phyloP scores from a whole-genome alignment of 1,284 basidiomycete genomes.

The Melampsora larici-populina region DNA sequence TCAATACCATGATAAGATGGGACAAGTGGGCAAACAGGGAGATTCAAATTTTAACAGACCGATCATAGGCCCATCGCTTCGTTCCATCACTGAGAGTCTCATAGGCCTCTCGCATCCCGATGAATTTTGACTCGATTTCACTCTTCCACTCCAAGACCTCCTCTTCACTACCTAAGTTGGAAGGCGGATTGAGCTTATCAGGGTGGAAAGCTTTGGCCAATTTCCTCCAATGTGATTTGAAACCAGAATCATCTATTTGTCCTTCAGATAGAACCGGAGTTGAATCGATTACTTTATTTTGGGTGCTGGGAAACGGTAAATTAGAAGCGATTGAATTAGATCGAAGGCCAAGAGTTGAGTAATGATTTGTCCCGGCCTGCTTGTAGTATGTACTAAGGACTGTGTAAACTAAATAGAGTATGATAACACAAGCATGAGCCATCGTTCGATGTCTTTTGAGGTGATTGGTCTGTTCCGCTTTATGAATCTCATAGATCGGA shows the following conservation, averaged over 20 bases:
- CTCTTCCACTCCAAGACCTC: conserved; percentile 13
- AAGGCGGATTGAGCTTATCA: conserved; percentile 32
- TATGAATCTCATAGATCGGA: conserved; percentile 22
- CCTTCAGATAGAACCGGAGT: too few species aligned
- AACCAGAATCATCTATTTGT: conserved; percentile 19
- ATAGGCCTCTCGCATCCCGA: conserved; percentile 32
- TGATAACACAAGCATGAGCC: conserved; percentile 24
- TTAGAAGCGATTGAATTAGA: conserved; percentile 25
- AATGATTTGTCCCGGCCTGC: conserved; percentile 21
- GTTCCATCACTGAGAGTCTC: conserved; percentile 32
- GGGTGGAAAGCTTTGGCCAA: conserved; percentile 31
- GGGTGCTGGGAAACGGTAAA: conserved; percentile 1
- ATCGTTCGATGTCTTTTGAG: conserved; percentile 9
- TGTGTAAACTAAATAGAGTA: conserved; percentile 21
- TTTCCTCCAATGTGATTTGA: conserved; percentile 37
- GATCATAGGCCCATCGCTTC: conserved; percentile 37
- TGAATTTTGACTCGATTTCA: conserved; percentile 26
- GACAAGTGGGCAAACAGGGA: background rate
- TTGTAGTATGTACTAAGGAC: conserved; percentile 9
- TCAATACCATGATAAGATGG: background rate
- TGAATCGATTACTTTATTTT: background rate
- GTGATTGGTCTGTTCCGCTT: conserved; percentile 4
- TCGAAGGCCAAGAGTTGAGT: conserved; percentile 25
- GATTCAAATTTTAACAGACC: background rate
- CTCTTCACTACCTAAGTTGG: conserved; percentile 3